Evolutionary conservation across 2,329 filamentous ascomycete genomes (phyloP), one percentile per base, ranked within the genome.

Genomic region (Xylaria polymorpha): DNA sequence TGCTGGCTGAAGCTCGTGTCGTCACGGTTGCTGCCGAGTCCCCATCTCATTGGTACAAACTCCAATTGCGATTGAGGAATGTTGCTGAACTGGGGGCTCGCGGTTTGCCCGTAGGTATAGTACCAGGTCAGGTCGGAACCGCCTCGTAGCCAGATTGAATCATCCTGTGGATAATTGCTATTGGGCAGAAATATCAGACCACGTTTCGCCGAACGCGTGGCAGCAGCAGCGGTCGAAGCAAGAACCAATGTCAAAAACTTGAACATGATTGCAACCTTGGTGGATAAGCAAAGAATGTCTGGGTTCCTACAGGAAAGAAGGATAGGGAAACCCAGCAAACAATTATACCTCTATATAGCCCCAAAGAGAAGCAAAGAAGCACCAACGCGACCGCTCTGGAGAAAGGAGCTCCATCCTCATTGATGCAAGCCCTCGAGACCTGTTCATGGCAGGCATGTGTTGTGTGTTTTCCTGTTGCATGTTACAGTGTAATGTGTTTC

Each of bases 41-140:
- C 51, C 51, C 51, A 55, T 55, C 32, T 55, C 29, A 37, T 32
- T 10, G 51, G 51, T 10, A 55, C 51, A 39, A 55, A 55, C 51
- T 55, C 51, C 2, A 55, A n/a, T 18, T 35, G 51, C 10, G 51
- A 55, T 14, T 55, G 51, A 37, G 51, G 51, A 39, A 55, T 15
- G 7, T 35, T 35, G 32, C 51, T 55, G 8, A 35, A 35, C 51
- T 55, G 51, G 51, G 51, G 8, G 32, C 51, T 55, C 18, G 51
- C 32, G 10, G 35, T 32, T 55, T 55, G 51, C 3, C 51, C 51
- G 32, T 55, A 55, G 51, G 37, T 55, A 32, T 55, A 55, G 25
- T 55, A 55, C 51, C 51, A 55, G 29, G 51, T 55, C 25, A 55
- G 51, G 51, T 55, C 51, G 32, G 51, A 55, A n/a, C 32, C 32